Percentiles rank a stretch among this genome's conserved stretches.
These are phyloP conservation scores for Mediolabrus comicus DNA, from an alignment of 108 stramenopile species.

Conservation along the genomic window DNA sequence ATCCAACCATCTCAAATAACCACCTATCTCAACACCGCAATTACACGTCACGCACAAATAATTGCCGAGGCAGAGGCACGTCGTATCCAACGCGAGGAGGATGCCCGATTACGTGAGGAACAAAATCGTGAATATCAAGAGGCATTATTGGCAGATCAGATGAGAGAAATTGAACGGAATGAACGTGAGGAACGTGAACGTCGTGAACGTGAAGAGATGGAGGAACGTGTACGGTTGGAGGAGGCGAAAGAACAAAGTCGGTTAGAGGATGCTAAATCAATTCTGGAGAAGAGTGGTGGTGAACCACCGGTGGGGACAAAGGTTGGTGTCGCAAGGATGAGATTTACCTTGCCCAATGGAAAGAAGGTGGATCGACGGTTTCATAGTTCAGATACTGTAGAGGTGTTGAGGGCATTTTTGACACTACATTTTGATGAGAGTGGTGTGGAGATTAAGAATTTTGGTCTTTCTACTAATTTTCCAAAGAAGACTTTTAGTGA, in stretches of 20 bases:
- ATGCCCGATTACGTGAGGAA: slow-evolving; percentile 62
- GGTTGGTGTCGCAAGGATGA: slow-evolving; percentile 49
- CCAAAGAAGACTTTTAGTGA: slow-evolving; percentile 65
- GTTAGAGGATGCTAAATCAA: slow-evolving; percentile 42
- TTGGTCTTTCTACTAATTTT: slow-evolving; percentile 76
- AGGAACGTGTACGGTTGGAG: slow-evolving; percentile 23
- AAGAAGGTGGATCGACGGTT: slow-evolving; percentile 78
- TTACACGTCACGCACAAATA: slow-evolving; percentile 51
- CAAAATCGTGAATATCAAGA: slow-evolving; percentile 86
- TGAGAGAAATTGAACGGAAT: slow-evolving; percentile 35
- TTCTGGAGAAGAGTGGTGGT: slow-evolving; percentile 32
- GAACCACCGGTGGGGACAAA: slow-evolving; percentile 29
- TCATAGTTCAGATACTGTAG: slow-evolving; percentile 55
- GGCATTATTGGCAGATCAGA: slow-evolving; percentile 71
- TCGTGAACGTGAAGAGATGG: slow-evolving; percentile 49
- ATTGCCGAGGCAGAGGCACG: slow-evolving; percentile 52
- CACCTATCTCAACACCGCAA: slow-evolving; percentile 41
- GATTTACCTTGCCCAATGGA: slow-evolving; percentile 78
- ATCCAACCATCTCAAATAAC: slow-evolving; percentile 45
- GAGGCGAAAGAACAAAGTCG: slow-evolving; percentile 43
- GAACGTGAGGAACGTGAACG: slow-evolving; percentile 41
- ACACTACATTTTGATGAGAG: slow-evolving; percentile 70
- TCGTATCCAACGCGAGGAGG: slow-evolving; percentile 71
- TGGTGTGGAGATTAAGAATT: slow-evolving; percentile 49
- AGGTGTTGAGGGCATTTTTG: slow-evolving; percentile 66